Evolutionary conservation across 768 basidiomycete species (phyloP).

Genomic region (Calocybe cyanea): DNA sequence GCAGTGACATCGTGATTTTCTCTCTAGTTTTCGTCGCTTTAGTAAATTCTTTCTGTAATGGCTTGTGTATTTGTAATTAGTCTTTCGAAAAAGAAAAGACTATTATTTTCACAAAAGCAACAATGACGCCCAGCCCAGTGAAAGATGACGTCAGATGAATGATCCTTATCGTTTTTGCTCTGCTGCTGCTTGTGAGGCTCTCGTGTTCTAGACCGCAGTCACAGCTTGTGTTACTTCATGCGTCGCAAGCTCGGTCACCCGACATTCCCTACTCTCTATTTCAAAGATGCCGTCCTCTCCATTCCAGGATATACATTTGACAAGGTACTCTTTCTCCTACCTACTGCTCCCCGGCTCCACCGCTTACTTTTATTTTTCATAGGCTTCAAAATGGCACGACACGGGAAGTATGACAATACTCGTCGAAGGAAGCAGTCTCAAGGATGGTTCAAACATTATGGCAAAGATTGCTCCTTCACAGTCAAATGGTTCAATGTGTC

Average conservation of each 20-base stretch:
- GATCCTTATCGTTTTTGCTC: too few relatives aligned
- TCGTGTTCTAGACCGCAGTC: background rate
- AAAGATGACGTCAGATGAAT: constrained; percentile 7
- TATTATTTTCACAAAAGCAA: too few relatives aligned
- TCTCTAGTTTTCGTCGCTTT: constrained; percentile 6
- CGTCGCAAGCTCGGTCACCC: constrained; percentile 52
- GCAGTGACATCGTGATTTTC: constrained; percentile 23
- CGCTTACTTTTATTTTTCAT: background rate
- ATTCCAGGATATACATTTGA: constrained; percentile 74
- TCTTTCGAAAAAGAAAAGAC: background rate
- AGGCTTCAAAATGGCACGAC: constrained; percentile 69
- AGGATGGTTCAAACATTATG: constrained; percentile 64
- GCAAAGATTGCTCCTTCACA: constrained; percentile 74
- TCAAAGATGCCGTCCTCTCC: constrained; percentile 53
- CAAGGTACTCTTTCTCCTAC: constrained; percentile 37
- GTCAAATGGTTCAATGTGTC: constrained; percentile 67
- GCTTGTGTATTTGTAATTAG: constrained; percentile 12
- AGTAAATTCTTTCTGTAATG: constrained; percentile 3
- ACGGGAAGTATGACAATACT: constrained; percentile 69
- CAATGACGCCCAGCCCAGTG: too few relatives aligned
- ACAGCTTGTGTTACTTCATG: constrained; percentile 27
- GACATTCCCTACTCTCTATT: constrained; percentile 55
- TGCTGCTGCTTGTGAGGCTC: too few relatives aligned
- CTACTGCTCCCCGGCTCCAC: background rate
- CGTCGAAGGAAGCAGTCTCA: constrained; percentile 65